phyloP scores from a whole-genome alignment of 2,329 filamentous ascomycete species.

The Elsinoe arachidis region DNA sequence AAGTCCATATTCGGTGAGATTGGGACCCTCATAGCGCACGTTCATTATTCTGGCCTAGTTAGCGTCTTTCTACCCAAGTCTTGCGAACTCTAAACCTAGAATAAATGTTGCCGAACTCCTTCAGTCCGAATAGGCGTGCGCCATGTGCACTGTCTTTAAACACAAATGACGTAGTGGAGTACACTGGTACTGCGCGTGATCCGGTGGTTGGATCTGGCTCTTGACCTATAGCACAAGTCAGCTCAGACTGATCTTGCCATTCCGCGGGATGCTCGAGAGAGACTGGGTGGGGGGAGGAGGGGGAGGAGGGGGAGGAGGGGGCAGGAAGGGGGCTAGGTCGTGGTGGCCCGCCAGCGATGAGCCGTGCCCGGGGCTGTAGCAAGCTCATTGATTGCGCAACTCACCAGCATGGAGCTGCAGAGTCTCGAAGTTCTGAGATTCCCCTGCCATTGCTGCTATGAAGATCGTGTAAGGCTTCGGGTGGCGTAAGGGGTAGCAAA shows the following conservation, averaged over 20 bases:
- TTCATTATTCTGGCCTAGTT: too few relatives aligned
- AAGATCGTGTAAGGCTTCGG: not conserved
- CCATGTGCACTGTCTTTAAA: conserved; percentile 97
- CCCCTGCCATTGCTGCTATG: conserved; percentile 2
- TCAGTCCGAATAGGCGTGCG: conserved; percentile 88
- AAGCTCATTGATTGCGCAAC: not conserved
- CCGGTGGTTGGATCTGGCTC: conserved; percentile 73
- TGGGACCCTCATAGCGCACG: too few relatives aligned
- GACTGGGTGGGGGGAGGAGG: not conserved
- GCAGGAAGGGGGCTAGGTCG: not conserved
- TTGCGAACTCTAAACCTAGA: too few relatives aligned
- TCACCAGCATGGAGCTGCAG: conserved; percentile 42
- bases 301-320: not conserved
- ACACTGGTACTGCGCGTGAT: conserved; percentile 87
- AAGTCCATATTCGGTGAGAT: too few relatives aligned
- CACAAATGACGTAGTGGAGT: conserved; percentile 80
- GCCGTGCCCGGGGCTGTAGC: not conserved
- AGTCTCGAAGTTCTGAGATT: conserved; percentile 38
- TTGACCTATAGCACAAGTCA: conserved; percentile 47
- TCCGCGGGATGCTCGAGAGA: too few relatives aligned
- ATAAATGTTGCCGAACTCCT: conserved; percentile 97
- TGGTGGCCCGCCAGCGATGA: not conserved
- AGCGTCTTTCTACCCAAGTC: too few relatives aligned
- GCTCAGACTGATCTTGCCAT: not conserved
- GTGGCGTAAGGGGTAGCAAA: not conserved